Evolutionary conservation across 73 alveolate species (phyloP).

Genomic region (Vitrella brassicaformis): DNA sequence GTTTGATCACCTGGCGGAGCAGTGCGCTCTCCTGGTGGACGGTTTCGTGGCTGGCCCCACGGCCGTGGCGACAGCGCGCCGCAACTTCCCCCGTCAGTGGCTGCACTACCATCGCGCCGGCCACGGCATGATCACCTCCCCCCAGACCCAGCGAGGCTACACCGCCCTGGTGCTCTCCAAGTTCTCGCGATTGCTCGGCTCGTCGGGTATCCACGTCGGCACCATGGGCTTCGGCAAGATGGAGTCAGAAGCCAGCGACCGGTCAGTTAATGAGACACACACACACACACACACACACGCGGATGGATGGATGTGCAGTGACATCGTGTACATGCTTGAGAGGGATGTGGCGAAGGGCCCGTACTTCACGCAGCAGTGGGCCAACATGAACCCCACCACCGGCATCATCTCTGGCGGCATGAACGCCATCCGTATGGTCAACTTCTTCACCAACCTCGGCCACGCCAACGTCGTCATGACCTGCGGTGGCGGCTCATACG

Average conservation of each 20-base stretch:
- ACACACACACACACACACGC: too few species aligned
- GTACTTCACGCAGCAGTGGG: conserved; percentile 5
- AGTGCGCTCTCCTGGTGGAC: conserved; percentile 3
- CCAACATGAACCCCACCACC: conserved; percentile 5
- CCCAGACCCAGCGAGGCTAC: conserved; percentile 19
- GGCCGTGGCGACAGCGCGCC: neutral
- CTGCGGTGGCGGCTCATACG: conserved; percentile 4
- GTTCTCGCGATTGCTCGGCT: conserved; percentile 5
- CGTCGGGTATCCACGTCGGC: conserved; percentile 21
- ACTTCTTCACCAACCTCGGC: neutral
- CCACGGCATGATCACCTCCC: conserved; percentile 13
- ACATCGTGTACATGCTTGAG: conserved; percentile 6
- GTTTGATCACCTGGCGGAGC: conserved; percentile 4
- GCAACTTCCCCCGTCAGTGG: conserved; percentile 10
- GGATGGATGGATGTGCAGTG: too few species aligned
- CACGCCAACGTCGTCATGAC: neutral
- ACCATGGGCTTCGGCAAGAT: conserved; percentile 25
- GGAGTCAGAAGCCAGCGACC: conserved; percentile 2
- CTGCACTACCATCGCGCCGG: conserved; percentile 15
- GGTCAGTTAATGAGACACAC: too few species aligned
- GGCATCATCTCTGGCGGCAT: neutral
- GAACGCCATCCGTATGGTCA: neutral
- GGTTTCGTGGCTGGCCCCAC: conserved; percentile 8
- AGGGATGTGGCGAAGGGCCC: conserved; percentile 3
- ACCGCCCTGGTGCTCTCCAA: conserved; percentile 17